Evolutionary conservation across 257 asterid genomes (phyloP), one percentile per base, ranked within the genome.

Genomic region (Solanum peruvianum): DNA sequence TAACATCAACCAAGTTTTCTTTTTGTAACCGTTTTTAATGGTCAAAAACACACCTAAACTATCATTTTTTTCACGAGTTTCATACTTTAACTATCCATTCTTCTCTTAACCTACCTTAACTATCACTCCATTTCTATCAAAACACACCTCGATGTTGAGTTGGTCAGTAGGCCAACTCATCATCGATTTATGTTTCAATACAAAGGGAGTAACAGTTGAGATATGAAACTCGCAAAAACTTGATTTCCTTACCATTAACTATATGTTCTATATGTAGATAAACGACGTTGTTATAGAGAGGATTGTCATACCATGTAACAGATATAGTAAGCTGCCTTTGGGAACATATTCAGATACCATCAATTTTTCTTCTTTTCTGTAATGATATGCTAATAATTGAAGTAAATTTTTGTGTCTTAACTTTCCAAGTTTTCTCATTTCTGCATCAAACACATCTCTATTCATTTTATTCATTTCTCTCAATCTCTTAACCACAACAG

Each of bases 401-500:
- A 96, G 87, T 21, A 96, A 87, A 44, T 96, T 95, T 25, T 66
- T 89, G 87, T 96, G 99, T 18, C 90, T 87, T 18, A 94, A 86
- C 83, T 88, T 89, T 9, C 98, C 98, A 3, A 97, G 90, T 90
- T 88, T 87, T 44, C 98, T 90, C 23, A 97, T 88, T 90, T 94
- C 98, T 3, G 86, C 20, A 73, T 93, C 96, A 52, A 97, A 97
- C 0, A 88, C 90, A 33, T 97, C 98, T 67, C 85, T 94, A 5
- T 87, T 89, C 93, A 94, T 31, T 87, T 92, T 96, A 70, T 97
- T 95, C 96, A 93, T 90, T 18, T 94, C 99, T 82, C 93, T 92
- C 89, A 93, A 83, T 87, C 99, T 95, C 92, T 97, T 97, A 85
- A 96, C 99, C 33, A 96, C 99, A 2, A 97, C 99, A 0, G 95